Percentiles rank a stretch among this genome's conserved stretches.
Evolutionary conservation across 208 protist species (phyloP).

Genomic region (Leishmania guyanensis): DNA sequence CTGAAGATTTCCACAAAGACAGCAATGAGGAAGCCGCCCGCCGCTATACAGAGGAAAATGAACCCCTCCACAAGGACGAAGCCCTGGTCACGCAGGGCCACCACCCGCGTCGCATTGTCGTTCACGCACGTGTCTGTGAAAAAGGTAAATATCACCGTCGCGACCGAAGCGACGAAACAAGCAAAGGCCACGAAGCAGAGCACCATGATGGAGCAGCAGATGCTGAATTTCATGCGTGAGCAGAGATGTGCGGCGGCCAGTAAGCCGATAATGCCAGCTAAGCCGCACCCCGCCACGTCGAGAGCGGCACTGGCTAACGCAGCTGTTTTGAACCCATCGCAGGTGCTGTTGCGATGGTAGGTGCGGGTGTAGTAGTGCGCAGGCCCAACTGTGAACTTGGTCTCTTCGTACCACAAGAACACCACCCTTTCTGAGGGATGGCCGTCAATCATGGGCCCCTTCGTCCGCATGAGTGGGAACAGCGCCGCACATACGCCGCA

Average conservation of each 20-base stretch:
- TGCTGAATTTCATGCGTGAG: constrained; percentile 15
- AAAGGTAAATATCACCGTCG: constrained; percentile 12
- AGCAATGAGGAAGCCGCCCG: constrained; percentile 36
- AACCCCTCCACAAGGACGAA: constrained; percentile 46
- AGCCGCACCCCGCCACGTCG: constrained; percentile 19
- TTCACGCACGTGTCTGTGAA: constrained; percentile 14
- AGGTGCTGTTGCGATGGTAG: constrained; percentile 10
- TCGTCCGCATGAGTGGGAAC: constrained; percentile 26
- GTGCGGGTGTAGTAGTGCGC: constrained; percentile 5
- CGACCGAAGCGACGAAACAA: constrained; percentile 15
- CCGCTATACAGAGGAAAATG: constrained; percentile 27
- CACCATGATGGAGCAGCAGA: constrained; percentile 33
- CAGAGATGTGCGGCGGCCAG: constrained; percentile 21
- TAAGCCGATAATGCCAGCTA: constrained; percentile 12
- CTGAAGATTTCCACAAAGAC: constrained; percentile 27
- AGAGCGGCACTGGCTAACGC: constrained; percentile 8
- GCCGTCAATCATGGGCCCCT: not conserved
- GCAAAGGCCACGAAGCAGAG: constrained; percentile 20
- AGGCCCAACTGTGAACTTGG: not conserved
- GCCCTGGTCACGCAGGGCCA: constrained; percentile 9
- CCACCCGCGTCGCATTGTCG: not conserved
- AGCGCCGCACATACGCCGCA: constrained; percentile 29
- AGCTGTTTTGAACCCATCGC: constrained; percentile 1
- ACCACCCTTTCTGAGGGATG: constrained; percentile 8
- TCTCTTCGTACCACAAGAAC: constrained; percentile 28